Evolutionary conservation across 805 yeast genomes (phyloP), one percentile per base, ranked within the genome.

Genomic region (Saccharomycopsis fermentans): DNA sequence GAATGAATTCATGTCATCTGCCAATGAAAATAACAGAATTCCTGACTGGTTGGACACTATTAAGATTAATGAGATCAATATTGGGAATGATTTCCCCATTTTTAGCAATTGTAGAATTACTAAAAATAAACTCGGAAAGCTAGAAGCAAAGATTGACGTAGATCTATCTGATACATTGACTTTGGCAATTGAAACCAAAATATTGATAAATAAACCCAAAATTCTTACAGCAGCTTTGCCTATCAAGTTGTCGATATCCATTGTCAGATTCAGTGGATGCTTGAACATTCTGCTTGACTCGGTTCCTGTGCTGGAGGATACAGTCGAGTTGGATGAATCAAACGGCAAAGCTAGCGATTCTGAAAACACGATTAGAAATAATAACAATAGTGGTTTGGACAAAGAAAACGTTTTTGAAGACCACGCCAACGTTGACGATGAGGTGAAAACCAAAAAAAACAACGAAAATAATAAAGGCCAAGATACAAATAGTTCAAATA

Each of bases 1-100:
- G 55, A 84, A 88, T 65, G 82, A 79, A 55, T 81, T 88, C 55
- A 74, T 92, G 52, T 26, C 50, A n/a, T 72, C 72, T 11, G 69
- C 70, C 6, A 68, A 66, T 51, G 74, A 77, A 54, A 73, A 77
- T 17, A 81, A 84, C 63, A 81, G 81, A 24, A 70, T 88, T 26
- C 96, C 97, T 0, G 91, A 86, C 58, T 92, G 84, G 69, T 70
- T 94, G 54, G 97, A 86, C 67, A 78, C 80, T 26, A 83, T 94
- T 47, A 80, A 79, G 61, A 81, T 94, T 54, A 87, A 91, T 1
- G 97, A 92, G 66, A 82, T 94, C 27, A 92, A 90, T 65, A 84
- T 94, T 59, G 99, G 99, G 36, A 88, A 90, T 68, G 97, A 91
- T 70, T 94, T 85, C 68, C 99, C 99, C 2, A 88, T 94, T 55